These are phyloP conservation scores for Trichoderma hamatum DNA, from an alignment of 2,329 filamentous ascomycete genomes.

Conservation along the genomic window DNA sequence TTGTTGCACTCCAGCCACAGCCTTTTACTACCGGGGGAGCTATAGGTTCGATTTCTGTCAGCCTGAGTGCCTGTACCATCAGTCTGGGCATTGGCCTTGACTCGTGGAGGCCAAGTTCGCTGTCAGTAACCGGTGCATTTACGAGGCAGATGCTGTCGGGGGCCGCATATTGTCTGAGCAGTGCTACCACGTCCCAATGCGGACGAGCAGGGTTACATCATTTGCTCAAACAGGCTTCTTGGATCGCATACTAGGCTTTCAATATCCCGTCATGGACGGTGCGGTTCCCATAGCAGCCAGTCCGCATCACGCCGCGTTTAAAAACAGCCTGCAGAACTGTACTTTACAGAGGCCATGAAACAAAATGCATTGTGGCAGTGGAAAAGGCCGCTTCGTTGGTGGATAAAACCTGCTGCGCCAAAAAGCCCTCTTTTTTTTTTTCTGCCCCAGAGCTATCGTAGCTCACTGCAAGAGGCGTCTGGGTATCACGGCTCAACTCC, in stretches of 20 bases:
- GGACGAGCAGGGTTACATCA: conserved; percentile 16
- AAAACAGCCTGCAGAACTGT: background rate
- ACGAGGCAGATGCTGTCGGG: background rate
- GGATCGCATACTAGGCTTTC: background rate
- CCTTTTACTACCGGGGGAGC: background rate
- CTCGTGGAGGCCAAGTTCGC: background rate
- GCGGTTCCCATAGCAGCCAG: too few species aligned
- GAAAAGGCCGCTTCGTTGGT: background rate
- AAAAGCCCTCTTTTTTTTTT: background rate
- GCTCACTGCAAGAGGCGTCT: conserved; percentile 8
- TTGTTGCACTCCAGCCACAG: background rate
- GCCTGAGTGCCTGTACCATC: background rate
- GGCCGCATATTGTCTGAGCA: background rate
- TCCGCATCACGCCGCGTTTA: background rate
- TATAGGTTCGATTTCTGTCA: background rate
- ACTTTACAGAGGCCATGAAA: background rate
- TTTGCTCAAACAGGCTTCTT: conserved; percentile 3
- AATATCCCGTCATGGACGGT: background rate
- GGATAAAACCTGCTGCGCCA: conserved; percentile 14
- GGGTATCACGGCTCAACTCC: conserved; percentile 8
- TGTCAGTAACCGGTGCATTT: background rate
- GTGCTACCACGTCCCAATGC: background rate
- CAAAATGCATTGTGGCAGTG: conserved; percentile 18
- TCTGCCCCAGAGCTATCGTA: background rate
- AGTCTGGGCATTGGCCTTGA: background rate